These are phyloP conservation scores for Venturia effusa DNA, from an alignment of 2,329 filamentous ascomycete genomes.

Conservation along the genomic window DNA sequence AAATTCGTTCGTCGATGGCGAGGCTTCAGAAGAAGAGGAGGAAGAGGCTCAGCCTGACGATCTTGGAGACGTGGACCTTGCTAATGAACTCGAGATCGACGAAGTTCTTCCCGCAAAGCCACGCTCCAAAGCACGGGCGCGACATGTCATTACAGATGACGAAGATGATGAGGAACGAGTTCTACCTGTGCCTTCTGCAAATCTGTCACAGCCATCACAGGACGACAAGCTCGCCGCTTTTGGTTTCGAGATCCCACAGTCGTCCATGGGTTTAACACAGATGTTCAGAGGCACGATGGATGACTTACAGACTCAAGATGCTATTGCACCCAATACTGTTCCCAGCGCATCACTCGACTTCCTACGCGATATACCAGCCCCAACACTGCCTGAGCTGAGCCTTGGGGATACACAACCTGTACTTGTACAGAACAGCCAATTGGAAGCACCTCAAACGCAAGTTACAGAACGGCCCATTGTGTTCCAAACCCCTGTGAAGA, in stretches of 20 bases:
- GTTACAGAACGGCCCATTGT: not conserved
- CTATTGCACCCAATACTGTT: not conserved
- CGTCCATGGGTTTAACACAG: slow-evolving; percentile 64
- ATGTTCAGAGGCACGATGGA: slow-evolving; percentile 88
- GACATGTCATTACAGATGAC: slow-evolving; percentile 53
- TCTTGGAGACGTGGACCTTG: slow-evolving; percentile 22
- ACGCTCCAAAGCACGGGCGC: slow-evolving; percentile 37
- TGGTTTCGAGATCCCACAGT: slow-evolving; percentile 6
- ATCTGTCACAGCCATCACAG: slow-evolving; percentile 9
- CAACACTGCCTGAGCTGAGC: slow-evolving; percentile 16
- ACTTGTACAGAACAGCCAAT: slow-evolving; percentile 7
- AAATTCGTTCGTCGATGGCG: slow-evolving; percentile 14
- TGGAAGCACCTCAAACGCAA: not conserved
- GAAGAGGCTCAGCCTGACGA: slow-evolving; percentile 22
- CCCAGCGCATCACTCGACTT: slow-evolving; percentile 20
- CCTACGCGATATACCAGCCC: slow-evolving; percentile 22
- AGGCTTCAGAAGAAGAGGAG: slow-evolving; percentile 23
- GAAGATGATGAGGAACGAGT: slow-evolving; percentile 38
- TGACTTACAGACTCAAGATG: slow-evolving; percentile 26
- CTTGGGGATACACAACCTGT: slow-evolving; percentile 1
- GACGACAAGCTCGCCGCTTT: slow-evolving; percentile 16
- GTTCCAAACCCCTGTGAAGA: slow-evolving; percentile 1
- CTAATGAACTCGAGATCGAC: slow-evolving; percentile 24
- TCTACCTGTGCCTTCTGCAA: slow-evolving; percentile 11
- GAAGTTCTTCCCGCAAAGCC: slow-evolving; percentile 34